Evolutionary conservation across 2,329 filamentous ascomycete genomes (phyloP).

Genomic region (Pseudogymnoascus sp.): DNA sequence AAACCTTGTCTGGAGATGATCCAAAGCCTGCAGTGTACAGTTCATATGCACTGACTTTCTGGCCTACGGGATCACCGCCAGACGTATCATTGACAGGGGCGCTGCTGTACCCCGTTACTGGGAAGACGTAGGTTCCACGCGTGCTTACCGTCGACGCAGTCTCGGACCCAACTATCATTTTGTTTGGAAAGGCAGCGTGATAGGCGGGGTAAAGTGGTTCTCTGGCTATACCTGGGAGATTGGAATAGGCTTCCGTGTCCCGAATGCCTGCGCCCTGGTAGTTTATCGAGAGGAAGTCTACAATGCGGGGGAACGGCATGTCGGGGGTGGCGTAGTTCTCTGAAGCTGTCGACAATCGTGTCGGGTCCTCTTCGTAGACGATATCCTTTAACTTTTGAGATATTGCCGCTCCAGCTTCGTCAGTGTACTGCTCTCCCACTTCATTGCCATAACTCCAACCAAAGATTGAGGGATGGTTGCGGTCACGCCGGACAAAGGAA

Average conservation of each 20-base stretch:
- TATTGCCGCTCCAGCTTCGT: constrained; percentile 27
- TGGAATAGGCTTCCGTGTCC: neutral
- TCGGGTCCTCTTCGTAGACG: constrained; percentile 40
- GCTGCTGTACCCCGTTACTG: constrained; percentile 35
- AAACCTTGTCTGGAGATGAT: constrained; percentile 47
- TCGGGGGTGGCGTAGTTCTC: constrained; percentile 41
- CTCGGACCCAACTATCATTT: constrained; percentile 40
- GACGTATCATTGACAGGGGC: constrained; percentile 33
- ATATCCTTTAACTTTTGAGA: constrained; percentile 36
- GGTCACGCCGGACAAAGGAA: constrained; percentile 43
- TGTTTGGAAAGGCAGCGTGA: constrained; percentile 38
- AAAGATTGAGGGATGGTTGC: constrained; percentile 47
- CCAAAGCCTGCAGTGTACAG: constrained; percentile 42
- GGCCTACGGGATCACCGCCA: constrained; percentile 32
- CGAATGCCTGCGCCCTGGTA: constrained; percentile 46
- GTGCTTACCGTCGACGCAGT: constrained; percentile 41
- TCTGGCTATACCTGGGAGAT: constrained; percentile 27
- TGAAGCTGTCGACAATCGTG: constrained; percentile 37
- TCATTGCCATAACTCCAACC: constrained; percentile 50
- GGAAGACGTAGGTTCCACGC: constrained; percentile 46
- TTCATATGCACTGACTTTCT: constrained; percentile 44
- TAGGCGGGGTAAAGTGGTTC: constrained; percentile 35
- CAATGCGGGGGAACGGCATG: constrained; percentile 32
- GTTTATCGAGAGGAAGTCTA: constrained; percentile 47
- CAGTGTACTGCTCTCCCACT: constrained; percentile 40